A percentile compares a stretch with the other conserved stretches of the same genome.
Conservation (phyloP, 176 grass and related monocot genomes). For the Phragmites australis region DNA sequence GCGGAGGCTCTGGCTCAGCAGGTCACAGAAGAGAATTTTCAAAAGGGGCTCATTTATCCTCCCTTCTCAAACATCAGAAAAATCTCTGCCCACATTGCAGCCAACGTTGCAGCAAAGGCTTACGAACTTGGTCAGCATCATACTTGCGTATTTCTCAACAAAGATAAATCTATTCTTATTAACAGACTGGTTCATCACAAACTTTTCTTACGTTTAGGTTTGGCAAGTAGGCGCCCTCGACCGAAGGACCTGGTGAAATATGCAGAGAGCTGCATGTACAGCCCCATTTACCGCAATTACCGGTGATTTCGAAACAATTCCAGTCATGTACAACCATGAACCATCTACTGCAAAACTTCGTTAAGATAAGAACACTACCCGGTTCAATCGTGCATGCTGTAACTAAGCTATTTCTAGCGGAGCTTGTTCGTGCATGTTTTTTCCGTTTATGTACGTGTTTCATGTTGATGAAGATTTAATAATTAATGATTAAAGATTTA, state of each 20-base stretch:
- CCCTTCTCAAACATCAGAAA: constrained; percentile 90
- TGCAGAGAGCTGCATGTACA: constrained; percentile 91
- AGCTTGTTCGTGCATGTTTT: neutral
- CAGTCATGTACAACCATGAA: constrained; percentile 8
- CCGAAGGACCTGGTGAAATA: constrained; percentile 70
- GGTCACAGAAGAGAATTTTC: constrained; percentile 65
- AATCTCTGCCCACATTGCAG: constrained; percentile 80
- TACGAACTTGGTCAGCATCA: constrained; percentile 71
- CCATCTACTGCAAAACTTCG: neutral
- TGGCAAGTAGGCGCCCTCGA: constrained; percentile 65
- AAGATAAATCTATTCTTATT: neutral
- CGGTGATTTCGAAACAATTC: constrained; percentile 36
- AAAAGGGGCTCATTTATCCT: constrained; percentile 75
- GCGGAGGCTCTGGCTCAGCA: constrained; percentile 85
- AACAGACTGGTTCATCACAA: constrained; percentile 16
- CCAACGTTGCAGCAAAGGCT: constrained; percentile 84
- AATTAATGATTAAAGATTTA: too few species aligned
- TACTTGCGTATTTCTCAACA: neutral
- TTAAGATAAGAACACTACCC: neutral
- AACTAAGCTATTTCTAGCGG: neutral
- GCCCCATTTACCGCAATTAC: constrained; percentile 69
- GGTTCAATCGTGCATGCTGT: neutral
- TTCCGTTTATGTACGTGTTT: neutral
- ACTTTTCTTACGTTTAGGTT: constrained; percentile 29
- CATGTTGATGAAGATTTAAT: too few species aligned